Evolutionary conservation across 805 yeast species (phyloP).

Genomic region (Yarrowia osloensis): DNA sequence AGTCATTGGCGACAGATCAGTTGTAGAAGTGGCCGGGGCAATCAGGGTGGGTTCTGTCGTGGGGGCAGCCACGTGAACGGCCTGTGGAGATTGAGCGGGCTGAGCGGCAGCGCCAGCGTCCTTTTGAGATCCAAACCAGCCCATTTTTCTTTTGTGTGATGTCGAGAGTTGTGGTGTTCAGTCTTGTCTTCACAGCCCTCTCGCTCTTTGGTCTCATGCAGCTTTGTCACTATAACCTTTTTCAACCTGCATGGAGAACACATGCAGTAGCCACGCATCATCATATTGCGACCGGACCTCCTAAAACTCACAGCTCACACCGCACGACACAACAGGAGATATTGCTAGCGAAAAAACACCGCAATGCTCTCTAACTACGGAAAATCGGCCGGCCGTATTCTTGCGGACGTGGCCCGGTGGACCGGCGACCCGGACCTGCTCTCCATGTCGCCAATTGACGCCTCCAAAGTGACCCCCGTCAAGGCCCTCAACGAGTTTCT

Average conservation of each 20-base stretch:
- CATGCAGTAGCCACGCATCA: too few relatives aligned
- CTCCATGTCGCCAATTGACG: constrained; percentile 33
- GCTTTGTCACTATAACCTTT: background rate
- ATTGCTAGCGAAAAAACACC: background rate
- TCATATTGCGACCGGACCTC: background rate
- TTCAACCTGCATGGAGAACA: too few relatives aligned
- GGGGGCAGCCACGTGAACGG: background rate
- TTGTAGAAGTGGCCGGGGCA: background rate
- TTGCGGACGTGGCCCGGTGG: constrained; percentile 41
- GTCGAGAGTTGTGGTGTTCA: too few relatives aligned
- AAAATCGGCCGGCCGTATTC: constrained; percentile 37
- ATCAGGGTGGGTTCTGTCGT: background rate
- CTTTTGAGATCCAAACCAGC: constrained; percentile 18
- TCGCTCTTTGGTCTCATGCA: too few relatives aligned
- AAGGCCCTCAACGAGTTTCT: constrained; percentile 33
- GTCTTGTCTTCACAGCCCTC: too few relatives aligned
- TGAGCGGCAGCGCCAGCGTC: background rate
- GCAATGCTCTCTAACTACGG: constrained; percentile 6
- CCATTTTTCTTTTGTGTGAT: background rate
- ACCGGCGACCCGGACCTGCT: constrained; percentile 33
- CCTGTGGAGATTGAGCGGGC: background rate
- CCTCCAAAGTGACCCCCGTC: constrained; percentile 31
- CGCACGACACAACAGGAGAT: background rate
- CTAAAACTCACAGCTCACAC: background rate
- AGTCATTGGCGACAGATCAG: background rate